Evolutionary conservation across 208 protist genomes (phyloP), one percentile per base, ranked within the genome.

Genomic region (Jaenimonas drosophilae): DNA sequence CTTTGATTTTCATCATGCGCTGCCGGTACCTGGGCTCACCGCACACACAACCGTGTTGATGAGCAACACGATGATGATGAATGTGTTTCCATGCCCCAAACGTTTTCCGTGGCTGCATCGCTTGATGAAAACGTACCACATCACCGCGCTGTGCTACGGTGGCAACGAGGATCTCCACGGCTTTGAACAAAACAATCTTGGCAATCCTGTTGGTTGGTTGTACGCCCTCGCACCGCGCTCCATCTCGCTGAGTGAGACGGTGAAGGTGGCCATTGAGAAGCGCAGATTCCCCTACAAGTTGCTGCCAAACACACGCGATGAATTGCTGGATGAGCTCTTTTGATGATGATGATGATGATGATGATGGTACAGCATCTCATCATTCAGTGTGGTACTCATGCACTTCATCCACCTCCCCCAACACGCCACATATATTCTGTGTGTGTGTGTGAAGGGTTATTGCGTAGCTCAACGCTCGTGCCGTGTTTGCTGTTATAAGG

Each of bases 301-400:
- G 9, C 32, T 59, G 14, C 28, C 47, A 4, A n/a, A 43, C 23
- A 3, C 24, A 1, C 36, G 31, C 4, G 68, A 81, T 38, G 63
- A 56, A 20, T 44, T 75, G 23, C 38, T 81, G n/a, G 64, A 76
- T 29, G 68, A 76, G 33, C 60, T n/a, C n/a, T n/a, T n/a, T n/a
- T n/a, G n/a, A n/a, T n/a, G n/a, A n/a, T n/a, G n/a, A n/a, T n/a
- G n/a, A n/a, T n/a, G n/a, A n/a, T n/a, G n/a, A n/a, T n/a, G n/a
- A n/a, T n/a, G n/a, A n/a, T n/a, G n/a, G n/a, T n/a, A n/a, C n/a
- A n/a, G n/a, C n/a, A n/a, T n/a, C n/a, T n/a, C n/a, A n/a, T n/a
- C n/a, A n/a, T n/a, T n/a, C n/a, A n/a, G n/a, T n/a, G n/a, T n/a
- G n/a, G n/a, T n/a, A n/a, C n/a, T n/a, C n/a, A n/a, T n/a, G n/a